Base-by-base conservation (phyloP, 75 land plant genomes). In the Adiantum capillusveneris region DNA sequence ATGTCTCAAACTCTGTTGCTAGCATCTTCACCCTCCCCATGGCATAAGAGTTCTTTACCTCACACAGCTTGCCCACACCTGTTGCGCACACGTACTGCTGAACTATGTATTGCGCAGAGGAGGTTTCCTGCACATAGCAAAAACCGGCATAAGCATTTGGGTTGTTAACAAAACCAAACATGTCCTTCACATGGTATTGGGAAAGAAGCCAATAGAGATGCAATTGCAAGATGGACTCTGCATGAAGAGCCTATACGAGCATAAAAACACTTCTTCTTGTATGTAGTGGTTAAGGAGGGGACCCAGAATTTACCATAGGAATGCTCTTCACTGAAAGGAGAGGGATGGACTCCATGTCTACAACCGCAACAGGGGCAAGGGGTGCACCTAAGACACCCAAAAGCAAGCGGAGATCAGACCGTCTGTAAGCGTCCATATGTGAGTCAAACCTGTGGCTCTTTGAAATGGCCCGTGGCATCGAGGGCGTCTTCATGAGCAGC, bases 381-480 rank as follows among this genome's bases (percentile, higher is more conserved):
- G 90, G 90, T 39, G 85, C 82, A 5, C 81, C 90, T 5, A 86
- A 55, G n/a, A 86, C 90, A 1, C 90, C 86, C 21, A 86, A 78
- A 66, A 83, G 57, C 29, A 85, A 76, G 58, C 65, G 65, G 25
- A 81, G 54, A 67, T 85, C 85, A 0, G 69, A 66, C 25, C 73
- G 49, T 37, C 68, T 78, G 24, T 34, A 48, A 5, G 37, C 7
- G 3, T 9, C 37, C 37, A 34, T 9, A 34, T 3, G 37, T 34
- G 37, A 9, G 3, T 69, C 48, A 1, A 43, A 25, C 43, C 37
- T 25, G 26, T 29, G 19, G 19, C 25, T 48, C 0, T 52, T 45
- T 25, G 44, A 31, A 0, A 42, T 48, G 0, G 67, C 56, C 28
- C 11, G 22, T 5, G 49, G 56, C 24, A 27, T 36, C 46, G 21